Evolutionary conservation across 139 green algal species (phyloP), one percentile per base, ranked within the genome.

Genomic region (Spirogloea muscicola): DNA sequence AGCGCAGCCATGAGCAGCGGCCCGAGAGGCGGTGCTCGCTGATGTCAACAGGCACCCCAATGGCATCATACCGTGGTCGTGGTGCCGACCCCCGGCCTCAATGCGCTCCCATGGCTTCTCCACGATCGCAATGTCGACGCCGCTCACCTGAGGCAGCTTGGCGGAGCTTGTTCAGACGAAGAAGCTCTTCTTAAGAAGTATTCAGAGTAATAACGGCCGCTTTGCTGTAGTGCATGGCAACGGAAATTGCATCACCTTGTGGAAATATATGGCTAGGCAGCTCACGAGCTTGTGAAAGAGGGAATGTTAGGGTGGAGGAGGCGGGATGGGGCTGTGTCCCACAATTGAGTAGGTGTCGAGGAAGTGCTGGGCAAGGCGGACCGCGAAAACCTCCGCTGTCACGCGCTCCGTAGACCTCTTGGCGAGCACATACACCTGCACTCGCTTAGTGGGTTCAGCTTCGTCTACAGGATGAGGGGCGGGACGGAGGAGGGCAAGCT

Each of bases 301-400:
- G 43, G 16, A n/a, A 52, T 52, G 43, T n/a, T 10, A 52, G 43
- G 43, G 43, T 52, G 43, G 13, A 60, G 7, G 51, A 60, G 51
- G 51, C n/a, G 51, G 18, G 51, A 60, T 21, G 51, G 2, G 2
- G 59, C 3, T 21, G 49, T 29, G 21, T 1, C 69, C 59, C 0
- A 77, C 69, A 37, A 77, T 57, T 7, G 84, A 76, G 58, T 98
- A 98, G 6, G 80, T 89, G 16, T 74, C 49, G 16, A 96, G 82
- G 70, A 98, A 97, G 55, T 96, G 88, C 51, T 85, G 79, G 0
- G 84, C 93, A 36, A 98, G 84, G 0, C 84, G 85, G 18, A 94
- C 80, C 0, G 85, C 94, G 68, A 90, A 98, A 77, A 96, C 86
- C 80, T 98, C 93, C 1, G 86, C 59, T 0, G 81, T 86, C 81